These are phyloP conservation scores for Fusarium pseudoanthophilum DNA, from an alignment of 2,329 filamentous ascomycete species.

Conservation along the genomic window DNA sequence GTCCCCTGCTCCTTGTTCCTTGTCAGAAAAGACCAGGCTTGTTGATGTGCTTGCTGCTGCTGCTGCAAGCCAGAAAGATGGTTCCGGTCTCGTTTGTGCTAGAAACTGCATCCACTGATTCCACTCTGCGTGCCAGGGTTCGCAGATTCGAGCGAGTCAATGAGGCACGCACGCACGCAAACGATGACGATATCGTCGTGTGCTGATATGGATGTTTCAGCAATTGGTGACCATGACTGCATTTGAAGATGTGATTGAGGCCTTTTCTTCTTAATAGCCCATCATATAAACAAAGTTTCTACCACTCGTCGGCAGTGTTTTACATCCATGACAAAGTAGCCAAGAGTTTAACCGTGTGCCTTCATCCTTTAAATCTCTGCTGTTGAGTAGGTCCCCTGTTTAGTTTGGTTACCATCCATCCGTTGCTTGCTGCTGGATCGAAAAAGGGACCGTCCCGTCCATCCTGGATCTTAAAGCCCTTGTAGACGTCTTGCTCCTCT, in stretches of 20 bases:
- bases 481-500: constrained; percentile 32
- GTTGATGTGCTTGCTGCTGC: constrained; percentile 37
- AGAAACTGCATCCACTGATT: constrained; percentile 42
- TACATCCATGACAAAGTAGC: constrained; percentile 5
- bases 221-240: constrained; percentile 9
- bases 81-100: constrained; percentile 19
- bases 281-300: constrained; percentile 35
- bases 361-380: constrained; percentile 12
- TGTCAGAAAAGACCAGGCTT: constrained; percentile 30
- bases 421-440: constrained; percentile 35
- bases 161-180: constrained; percentile 20
- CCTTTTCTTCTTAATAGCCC: constrained; percentile 12
- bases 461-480: constrained; percentile 27
- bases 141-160: neutral
- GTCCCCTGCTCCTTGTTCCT: constrained; percentile 25
- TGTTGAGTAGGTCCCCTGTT: constrained; percentile 29
- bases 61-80: constrained; percentile 28
- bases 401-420: constrained; percentile 9
- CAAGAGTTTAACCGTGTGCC: constrained; percentile 27
- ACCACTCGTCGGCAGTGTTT: constrained; percentile 8
- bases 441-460: constrained; percentile 35
- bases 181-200: constrained; percentile 19
- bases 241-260: neutral
- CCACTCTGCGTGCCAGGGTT: constrained; percentile 23
- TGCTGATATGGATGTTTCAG: constrained; percentile 10